Percentiles rank a stretch among this genome's conserved stretches.
Conservation (phyloP, 2,329 filamentous ascomycete species). For the Alternaria triticina region DNA sequence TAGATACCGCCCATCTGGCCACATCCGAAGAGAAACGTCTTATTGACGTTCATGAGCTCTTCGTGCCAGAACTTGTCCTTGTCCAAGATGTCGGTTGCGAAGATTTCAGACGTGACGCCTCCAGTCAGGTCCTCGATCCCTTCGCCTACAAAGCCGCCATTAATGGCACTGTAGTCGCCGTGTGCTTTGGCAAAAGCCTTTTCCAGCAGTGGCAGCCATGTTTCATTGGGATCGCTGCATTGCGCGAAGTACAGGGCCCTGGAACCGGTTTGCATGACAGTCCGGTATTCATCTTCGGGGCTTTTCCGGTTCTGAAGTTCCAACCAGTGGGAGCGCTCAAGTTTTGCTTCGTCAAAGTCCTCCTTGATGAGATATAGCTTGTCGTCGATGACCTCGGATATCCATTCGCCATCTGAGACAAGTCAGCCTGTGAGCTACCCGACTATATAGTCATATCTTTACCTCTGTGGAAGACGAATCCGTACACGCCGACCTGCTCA, state of each 20-base stretch:
- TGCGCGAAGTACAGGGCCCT: constrained; percentile 80
- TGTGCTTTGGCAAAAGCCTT: constrained; percentile 88
- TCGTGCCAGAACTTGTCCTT: constrained; percentile 84
- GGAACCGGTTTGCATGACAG: constrained; percentile 75
- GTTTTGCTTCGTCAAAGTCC: constrained; percentile 76
- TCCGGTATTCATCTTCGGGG: constrained; percentile 71
- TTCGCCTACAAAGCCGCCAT: constrained; percentile 74
- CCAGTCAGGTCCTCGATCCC: constrained; percentile 68
- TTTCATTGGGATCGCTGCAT: constrained; percentile 77
- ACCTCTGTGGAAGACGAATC: constrained; percentile 81
- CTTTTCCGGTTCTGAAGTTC: constrained; percentile 74
- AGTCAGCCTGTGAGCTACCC: constrained; percentile 26
- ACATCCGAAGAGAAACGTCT: constrained; percentile 80
- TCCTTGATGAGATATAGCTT: constrained; percentile 85
- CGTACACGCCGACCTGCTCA: constrained; percentile 78
- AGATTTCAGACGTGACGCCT: constrained; percentile 72
- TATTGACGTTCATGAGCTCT: constrained; percentile 79
- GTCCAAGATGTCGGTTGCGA: constrained; percentile 75
- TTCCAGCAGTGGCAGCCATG: constrained; percentile 80
- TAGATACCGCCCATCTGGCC: constrained; percentile 69
- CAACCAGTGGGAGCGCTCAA: constrained; percentile 75
- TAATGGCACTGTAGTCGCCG: constrained; percentile 77
- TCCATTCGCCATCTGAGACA: constrained; percentile 79
- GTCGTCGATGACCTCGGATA: constrained; percentile 89
- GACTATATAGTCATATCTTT: constrained; percentile 18